These are phyloP conservation scores for Magnusiomyces fungicola DNA, from an alignment of 1,139 yeast species.

Conservation along the genomic window DNA sequence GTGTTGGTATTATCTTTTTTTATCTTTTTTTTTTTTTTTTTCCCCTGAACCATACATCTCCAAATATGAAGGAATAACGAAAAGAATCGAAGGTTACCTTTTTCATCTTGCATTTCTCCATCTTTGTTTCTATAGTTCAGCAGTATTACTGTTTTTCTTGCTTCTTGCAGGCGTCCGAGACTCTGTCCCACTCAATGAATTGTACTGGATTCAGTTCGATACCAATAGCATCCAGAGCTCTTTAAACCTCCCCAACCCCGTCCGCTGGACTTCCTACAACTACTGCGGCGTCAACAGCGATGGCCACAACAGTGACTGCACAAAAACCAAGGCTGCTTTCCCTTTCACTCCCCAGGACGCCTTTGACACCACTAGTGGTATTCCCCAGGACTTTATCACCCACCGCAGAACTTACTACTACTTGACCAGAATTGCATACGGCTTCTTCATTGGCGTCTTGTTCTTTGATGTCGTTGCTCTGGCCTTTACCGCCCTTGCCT, in stretches of 20 bases:
- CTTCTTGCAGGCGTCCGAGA: constrained; percentile 55
- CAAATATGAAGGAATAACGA: too few relatives aligned
- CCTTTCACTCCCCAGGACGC: constrained; percentile 61
- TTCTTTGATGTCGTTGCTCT: constrained; percentile 48
- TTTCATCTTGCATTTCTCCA: neutral
- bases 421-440: constrained; percentile 60
- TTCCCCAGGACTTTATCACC: constrained; percentile 44
- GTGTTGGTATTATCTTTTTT: too few relatives aligned
- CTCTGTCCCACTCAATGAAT: constrained; percentile 42
- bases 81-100: too few relatives aligned
- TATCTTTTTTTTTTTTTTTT: neutral
- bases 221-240: constrained; percentile 46
- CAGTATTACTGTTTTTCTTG: constrained; percentile 53
- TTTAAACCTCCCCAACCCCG: constrained; percentile 27
- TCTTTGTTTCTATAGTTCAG: constrained; percentile 31
- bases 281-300: constrained; percentile 44
- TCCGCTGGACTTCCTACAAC: constrained; percentile 71
- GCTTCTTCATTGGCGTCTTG: constrained; percentile 55
- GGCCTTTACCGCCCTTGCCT: constrained; percentile 33
- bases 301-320: constrained; percentile 41
- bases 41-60: neutral
- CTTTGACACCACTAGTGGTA: constrained; percentile 38
- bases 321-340: constrained; percentile 46
- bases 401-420: constrained; percentile 50
- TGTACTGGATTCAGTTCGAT: constrained; percentile 68